Evolutionary conservation across 257 asterid species (phyloP), one percentile per base, ranked within the genome.

Genomic region (Solanum medicagineum): DNA sequence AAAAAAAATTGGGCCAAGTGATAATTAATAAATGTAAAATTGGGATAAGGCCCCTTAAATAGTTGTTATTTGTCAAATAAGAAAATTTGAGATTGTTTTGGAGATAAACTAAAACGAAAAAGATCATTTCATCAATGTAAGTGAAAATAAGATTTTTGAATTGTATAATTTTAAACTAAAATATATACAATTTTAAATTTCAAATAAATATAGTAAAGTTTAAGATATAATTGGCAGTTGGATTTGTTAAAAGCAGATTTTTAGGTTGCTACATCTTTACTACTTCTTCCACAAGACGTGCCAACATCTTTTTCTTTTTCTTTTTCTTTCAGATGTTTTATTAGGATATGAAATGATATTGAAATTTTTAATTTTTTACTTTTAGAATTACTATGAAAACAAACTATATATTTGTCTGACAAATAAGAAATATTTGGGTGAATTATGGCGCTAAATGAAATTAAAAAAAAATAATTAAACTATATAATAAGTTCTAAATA

Each of bases 141-240:
- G 20, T 1, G 4, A 1, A 20, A n/a, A 59, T n/a, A 59, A 20
- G 19, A 59, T 0, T 0, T 0, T 59, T 59, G 7, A n/a, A 13
- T 0, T 0, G 15, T 59, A 59, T 59, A 20, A 59, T n/a, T 2
- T 59, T 6, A 59, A 59, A 59, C 10, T 4, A 59, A 0, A 59
- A 59, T 9, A 10, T 20, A 4, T 10, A 59, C 7, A 10, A 4
- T 2, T 20, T 59, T 10, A 60, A 60, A 60, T 22, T 22, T 22
- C 11, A 60, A 60, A 60, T 11, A 22, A n/a, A 22, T 3, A 4
- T 22, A 22, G 4, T 10, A 22, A 60, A 60, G 7, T 49, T 49
- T 65, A 75, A 14, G 60, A 49, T 75, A 24, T 47, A 8, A 16
- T 14, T 49, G 24, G 5, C 59, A 49, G 7, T 77, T 44, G 62